Evolutionary conservation across 768 basidiomycete genomes (phyloP).

Genomic region (Leccinum broughii): DNA sequence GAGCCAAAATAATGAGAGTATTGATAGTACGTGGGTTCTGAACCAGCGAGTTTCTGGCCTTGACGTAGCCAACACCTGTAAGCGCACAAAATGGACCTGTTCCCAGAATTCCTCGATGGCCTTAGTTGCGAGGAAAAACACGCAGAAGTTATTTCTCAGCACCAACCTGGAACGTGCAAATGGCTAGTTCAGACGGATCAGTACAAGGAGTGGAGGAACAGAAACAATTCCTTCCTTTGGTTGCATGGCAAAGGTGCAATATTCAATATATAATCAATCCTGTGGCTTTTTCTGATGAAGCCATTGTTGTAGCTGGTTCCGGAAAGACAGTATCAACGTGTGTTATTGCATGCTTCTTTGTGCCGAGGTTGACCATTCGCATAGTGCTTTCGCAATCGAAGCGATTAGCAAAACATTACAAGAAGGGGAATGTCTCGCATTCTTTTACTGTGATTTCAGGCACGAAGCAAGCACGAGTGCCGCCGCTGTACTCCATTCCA

Average conservation of each 20-base stretch:
- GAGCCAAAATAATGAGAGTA: neutral
- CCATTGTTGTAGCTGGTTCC: constrained; percentile 9
- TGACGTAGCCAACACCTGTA: neutral
- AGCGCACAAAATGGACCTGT: neutral
- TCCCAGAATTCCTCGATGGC: constrained; percentile 1
- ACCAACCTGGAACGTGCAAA: constrained; percentile 6
- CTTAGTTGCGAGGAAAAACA: constrained; percentile 3
- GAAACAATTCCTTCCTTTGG: constrained; percentile 6
- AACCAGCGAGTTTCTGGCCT: neutral
- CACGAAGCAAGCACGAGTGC: constrained; percentile 1
- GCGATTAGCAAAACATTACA: neutral
- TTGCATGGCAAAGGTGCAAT: constrained; percentile 7
- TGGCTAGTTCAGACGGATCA: constrained; percentile 4
- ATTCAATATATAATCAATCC: neutral
- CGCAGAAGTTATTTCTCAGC: neutral
- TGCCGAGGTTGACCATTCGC: neutral
- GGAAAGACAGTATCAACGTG: constrained; percentile 21
- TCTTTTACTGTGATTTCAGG: constrained; percentile 24
- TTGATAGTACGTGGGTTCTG: neutral
- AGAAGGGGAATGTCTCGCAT: constrained; percentile 4
- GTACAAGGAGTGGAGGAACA: constrained; percentile 1
- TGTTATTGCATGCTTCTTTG: neutral
- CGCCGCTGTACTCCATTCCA: constrained; percentile 8
- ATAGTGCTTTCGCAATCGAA: constrained; percentile 2
- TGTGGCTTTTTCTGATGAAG: neutral